A percentile compares a stretch with the other conserved stretches of the same genome.
Conservation (phyloP, 345 rosid genomes). For the Melaleuca alternifolia region DNA sequence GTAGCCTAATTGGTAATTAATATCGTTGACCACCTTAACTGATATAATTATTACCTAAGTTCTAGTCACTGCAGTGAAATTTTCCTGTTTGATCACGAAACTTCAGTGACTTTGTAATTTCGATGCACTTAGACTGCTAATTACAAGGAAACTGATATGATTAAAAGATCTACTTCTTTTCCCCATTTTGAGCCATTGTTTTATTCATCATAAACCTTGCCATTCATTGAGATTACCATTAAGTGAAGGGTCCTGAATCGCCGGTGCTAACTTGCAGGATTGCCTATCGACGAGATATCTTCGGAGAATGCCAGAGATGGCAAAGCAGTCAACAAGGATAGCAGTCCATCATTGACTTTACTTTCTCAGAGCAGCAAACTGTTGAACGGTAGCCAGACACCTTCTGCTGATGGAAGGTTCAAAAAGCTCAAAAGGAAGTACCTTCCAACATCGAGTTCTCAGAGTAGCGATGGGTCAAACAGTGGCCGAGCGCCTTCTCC, state of each 20-base stretch:
- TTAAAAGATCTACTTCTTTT: background rate
- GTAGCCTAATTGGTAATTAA: background rate
- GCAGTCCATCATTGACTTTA: background rate
- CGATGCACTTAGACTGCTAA: background rate
- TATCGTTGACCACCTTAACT: background rate
- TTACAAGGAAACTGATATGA: background rate
- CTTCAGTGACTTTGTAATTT: background rate
- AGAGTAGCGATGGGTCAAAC: background rate
- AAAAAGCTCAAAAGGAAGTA: constrained; percentile 2
- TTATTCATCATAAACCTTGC: background rate
- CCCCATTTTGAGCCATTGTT: background rate
- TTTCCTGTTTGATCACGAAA: background rate
- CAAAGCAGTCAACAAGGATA: background rate
- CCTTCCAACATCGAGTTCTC: background rate
- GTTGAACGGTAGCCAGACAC: background rate
- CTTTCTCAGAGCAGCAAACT: background rate
- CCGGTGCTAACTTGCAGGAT: background rate
- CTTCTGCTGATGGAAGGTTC: constrained; percentile 5
- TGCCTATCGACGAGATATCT: background rate
- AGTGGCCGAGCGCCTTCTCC: background rate
- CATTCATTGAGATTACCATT: background rate
- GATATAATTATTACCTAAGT: background rate
- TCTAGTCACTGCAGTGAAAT: background rate
- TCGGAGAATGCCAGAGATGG: background rate
- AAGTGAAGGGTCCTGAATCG: background rate